A percentile compares a stretch with the other conserved stretches of the same genome.
These are phyloP conservation scores for Diutina rugosa DNA, from an alignment of 1,139 yeast genomes.

Conservation along the genomic window DNA sequence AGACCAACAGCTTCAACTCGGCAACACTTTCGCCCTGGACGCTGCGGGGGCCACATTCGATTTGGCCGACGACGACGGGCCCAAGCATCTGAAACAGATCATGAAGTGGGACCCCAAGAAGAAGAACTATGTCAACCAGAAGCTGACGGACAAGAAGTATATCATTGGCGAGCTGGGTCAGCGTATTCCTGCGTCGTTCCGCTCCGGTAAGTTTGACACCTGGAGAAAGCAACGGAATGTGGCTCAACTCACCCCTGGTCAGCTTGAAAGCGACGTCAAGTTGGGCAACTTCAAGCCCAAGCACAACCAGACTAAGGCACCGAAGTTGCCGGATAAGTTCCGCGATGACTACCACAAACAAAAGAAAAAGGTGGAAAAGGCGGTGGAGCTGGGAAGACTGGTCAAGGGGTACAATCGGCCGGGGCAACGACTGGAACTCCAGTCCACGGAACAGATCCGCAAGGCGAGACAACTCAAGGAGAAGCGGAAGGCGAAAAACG, in stretches of 20 bases:
- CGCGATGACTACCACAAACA: constrained; percentile 82
- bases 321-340: constrained; percentile 76
- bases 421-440: constrained; percentile 48
- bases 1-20: constrained; percentile 62
- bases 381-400: constrained; percentile 58
- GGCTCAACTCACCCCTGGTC: constrained; percentile 39
- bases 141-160: constrained; percentile 70
- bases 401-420: constrained; percentile 59
- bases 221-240: constrained; percentile 73
- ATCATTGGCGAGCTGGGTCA: constrained; percentile 95
- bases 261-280: constrained; percentile 28
- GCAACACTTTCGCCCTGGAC: constrained; percentile 60
- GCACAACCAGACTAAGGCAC: constrained; percentile 70
- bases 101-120: constrained; percentile 92
- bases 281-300: constrained; percentile 38
- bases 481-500: constrained; percentile 73
- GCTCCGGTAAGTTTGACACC: constrained; percentile 82
- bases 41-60: constrained; percentile 83
- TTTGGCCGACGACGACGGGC: constrained; percentile 66
- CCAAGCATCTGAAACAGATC: constrained; percentile 52
- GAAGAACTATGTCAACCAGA: constrained; percentile 77
- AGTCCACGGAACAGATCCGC: constrained; percentile 62
- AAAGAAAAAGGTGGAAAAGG: constrained; percentile 72
- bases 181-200: constrained; percentile 80
- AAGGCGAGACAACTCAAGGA: constrained; percentile 62